These are phyloP conservation scores for Pyrenula aspistea DNA, from an alignment of 495 filamentous ascomycete species.

Conservation along the genomic window DNA sequence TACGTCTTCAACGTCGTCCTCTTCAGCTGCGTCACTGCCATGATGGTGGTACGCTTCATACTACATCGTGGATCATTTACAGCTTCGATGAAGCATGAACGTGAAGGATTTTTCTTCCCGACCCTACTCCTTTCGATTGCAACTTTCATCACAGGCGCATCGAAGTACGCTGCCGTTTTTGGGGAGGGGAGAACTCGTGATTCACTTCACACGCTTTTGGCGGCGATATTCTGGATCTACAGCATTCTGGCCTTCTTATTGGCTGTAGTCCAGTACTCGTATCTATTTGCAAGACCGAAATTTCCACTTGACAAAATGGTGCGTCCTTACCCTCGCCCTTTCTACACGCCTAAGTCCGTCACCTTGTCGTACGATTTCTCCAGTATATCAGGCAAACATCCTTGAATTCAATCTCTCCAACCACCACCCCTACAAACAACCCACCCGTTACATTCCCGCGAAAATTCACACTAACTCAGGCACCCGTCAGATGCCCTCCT, in stretches of 20 bases:
- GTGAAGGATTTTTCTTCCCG: conserved; percentile 54
- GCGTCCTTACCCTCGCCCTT: too few species aligned
- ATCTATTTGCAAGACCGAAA: not conserved
- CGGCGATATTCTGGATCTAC: conserved; percentile 38
- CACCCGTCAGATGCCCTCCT: conserved; percentile 33
- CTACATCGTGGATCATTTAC: conserved; percentile 36
- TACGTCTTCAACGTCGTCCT: conserved; percentile 52
- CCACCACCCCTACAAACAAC: conserved; percentile 22
- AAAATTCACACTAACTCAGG: too few species aligned
- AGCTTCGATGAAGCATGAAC: conserved; percentile 44
- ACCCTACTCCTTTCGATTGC: conserved; percentile 54
- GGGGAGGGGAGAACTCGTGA: conserved; percentile 24
- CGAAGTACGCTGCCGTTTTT: conserved; percentile 34
- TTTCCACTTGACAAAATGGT: not conserved
- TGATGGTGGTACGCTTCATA: conserved; percentile 45
- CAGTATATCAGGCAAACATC: too few species aligned
- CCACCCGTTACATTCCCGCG: too few species aligned
- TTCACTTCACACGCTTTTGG: conserved; percentile 27
- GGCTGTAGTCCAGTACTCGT: conserved; percentile 29
- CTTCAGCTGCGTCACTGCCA: conserved; percentile 37
- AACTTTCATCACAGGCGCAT: conserved; percentile 45
- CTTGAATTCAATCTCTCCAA: conserved; percentile 27
- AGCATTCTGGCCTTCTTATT: conserved; percentile 25
- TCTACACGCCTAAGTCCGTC: too few species aligned
- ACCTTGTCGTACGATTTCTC: too few species aligned